These are phyloP conservation scores for Phaeosphaeriaceae sp. DNA, from an alignment of 2,329 filamentous ascomycete species.

Conservation along the genomic window DNA sequence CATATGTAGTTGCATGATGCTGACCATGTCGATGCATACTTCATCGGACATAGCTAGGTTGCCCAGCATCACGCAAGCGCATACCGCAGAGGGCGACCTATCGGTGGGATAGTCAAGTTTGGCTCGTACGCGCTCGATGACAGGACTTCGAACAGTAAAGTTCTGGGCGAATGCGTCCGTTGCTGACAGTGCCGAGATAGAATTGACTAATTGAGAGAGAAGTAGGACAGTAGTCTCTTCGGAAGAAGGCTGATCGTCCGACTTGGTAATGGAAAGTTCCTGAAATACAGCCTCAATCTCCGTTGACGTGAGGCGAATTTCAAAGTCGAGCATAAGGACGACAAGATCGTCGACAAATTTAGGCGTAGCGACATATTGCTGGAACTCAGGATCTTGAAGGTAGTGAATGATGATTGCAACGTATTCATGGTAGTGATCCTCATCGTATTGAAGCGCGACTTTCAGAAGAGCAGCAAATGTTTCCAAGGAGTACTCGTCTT, in stretches of 20 bases:
- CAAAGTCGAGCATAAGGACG: constrained; percentile 40
- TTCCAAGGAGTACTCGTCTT: constrained; percentile 36
- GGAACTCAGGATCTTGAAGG: constrained; percentile 44
- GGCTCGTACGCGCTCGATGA: constrained; percentile 35
- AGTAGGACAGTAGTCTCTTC: constrained; percentile 37
- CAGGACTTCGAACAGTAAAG: constrained; percentile 33
- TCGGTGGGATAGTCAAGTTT: constrained; percentile 26
- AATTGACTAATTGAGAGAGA: constrained; percentile 40
- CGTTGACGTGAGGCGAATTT: constrained; percentile 32
- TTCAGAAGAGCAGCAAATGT: constrained; percentile 38
- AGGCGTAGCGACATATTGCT: constrained; percentile 39
- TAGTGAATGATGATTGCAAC: constrained; percentile 43
- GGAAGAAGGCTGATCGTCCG: constrained; percentile 25
- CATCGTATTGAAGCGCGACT: constrained; percentile 35
- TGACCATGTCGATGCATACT: constrained; percentile 44
- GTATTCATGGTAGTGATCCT: constrained; percentile 45
- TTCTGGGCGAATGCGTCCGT: constrained; percentile 40
- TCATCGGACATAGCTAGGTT: constrained; percentile 47
- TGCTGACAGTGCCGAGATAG: constrained; percentile 42
- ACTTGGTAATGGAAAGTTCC: constrained; percentile 35
- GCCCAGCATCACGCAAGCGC: constrained; percentile 47
- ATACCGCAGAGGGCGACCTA: constrained; percentile 38
- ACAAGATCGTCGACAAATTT: constrained; percentile 38
- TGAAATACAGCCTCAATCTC: constrained; percentile 36
- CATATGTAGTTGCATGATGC: constrained; percentile 39